phyloP scores from a whole-genome alignment of 192 early-diverging fungal genomes.

The Backusella mclennaniae region DNA sequence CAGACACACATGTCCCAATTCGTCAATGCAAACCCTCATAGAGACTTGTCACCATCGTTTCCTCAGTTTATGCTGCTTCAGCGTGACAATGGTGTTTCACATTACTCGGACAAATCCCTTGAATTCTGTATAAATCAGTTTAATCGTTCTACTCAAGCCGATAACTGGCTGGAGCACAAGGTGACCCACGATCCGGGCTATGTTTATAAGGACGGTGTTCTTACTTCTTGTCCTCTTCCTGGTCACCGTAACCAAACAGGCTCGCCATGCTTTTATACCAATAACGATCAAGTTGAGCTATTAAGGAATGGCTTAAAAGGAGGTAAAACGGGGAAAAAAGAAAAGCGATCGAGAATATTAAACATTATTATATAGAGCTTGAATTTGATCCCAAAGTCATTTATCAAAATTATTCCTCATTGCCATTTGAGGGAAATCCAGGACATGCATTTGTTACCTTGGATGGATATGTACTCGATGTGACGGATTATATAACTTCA shows the following conservation, averaged over 20 bases:
- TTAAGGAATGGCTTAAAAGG: neutral
- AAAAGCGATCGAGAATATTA: neutral
- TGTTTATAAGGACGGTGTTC: slow-evolving; percentile 6
- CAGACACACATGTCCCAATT: slow-evolving; percentile 9
- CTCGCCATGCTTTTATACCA: slow-evolving; percentile 29
- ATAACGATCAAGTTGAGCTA: neutral
- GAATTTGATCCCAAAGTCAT: slow-evolving; percentile 12
- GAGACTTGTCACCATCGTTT: slow-evolving; percentile 36
- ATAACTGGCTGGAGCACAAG: slow-evolving; percentile 32
- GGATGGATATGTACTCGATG: slow-evolving; percentile 34
- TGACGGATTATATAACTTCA: slow-evolving; percentile 31
- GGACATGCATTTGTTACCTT: slow-evolving; percentile 22
- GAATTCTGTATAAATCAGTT: slow-evolving; percentile 23
- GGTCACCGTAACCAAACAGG: slow-evolving; percentile 21
- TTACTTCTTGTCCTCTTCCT: slow-evolving; percentile 33
- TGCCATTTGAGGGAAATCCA: slow-evolving; percentile 7
- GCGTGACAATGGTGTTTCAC: neutral
- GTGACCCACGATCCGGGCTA: slow-evolving; percentile 32
- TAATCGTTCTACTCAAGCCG: slow-evolving; percentile 18
- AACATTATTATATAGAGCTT: slow-evolving; percentile 12
- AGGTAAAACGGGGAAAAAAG: neutral
- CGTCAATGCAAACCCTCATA: slow-evolving; percentile 25
- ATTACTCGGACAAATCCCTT: slow-evolving; percentile 16
- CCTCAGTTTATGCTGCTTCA: slow-evolving; percentile 32
- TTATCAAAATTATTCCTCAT: slow-evolving; percentile 7